These are phyloP conservation scores for Apiospora sp. DNA, from an alignment of 2,329 filamentous ascomycete species.

Conservation along the genomic window DNA sequence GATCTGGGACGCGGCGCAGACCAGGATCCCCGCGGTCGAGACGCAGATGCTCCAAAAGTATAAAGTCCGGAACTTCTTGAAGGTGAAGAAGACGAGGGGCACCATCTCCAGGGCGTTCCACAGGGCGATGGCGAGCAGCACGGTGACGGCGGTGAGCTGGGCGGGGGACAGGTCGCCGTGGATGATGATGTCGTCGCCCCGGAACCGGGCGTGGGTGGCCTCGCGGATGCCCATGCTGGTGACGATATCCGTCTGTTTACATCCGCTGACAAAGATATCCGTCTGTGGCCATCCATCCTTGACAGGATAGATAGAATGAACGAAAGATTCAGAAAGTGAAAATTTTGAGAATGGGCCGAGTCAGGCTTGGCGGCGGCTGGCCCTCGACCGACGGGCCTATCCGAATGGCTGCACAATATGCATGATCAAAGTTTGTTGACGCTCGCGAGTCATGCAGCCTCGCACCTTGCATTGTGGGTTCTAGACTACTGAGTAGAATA, in stretches of 20 bases:
- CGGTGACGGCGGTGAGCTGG: neutral
- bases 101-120: conserved; percentile 4
- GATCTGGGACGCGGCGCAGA: conserved; percentile 29
- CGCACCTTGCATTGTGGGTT: neutral
- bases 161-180: neutral
- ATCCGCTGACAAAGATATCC: too few relatives aligned
- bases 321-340: neutral
- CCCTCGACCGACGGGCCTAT: neutral
- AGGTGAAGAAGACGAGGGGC: conserved; percentile 8
- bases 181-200: neutral
- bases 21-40: conserved; percentile 37
- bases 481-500: neutral
- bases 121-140: neutral
- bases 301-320: too few relatives aligned
- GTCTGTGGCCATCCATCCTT: neutral
- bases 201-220: neutral
- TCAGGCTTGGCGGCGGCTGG: neutral
- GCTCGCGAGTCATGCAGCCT: neutral
- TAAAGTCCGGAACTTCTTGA: neutral
- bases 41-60: conserved; percentile 52
- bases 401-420: neutral
- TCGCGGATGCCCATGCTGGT: neutral
- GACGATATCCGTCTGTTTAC: too few relatives aligned
- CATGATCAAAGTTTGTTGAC: neutral
- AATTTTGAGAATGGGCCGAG: neutral